Evolutionary conservation across 2,329 filamentous ascomycete genomes (phyloP).

Genomic region (Pseudocercospora fijiensis): DNA sequence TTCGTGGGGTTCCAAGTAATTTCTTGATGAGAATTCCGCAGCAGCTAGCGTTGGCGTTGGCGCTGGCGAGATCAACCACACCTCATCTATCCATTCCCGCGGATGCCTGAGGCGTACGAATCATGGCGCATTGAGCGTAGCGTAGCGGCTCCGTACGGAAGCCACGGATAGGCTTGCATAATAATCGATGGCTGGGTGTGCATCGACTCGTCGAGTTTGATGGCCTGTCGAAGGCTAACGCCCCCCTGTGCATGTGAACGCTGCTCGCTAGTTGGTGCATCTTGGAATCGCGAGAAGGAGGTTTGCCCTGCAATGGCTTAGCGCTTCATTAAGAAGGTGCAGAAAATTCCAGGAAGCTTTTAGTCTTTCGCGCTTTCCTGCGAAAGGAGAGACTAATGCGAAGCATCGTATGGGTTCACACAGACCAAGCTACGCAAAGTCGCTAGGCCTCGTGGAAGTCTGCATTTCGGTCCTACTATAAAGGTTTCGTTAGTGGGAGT

Average conservation of each 20-base stretch:
- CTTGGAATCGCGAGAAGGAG: constrained; percentile 11
- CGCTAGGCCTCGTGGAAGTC: constrained; percentile 27
- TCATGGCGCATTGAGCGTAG: constrained; percentile 7
- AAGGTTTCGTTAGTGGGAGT: no score
- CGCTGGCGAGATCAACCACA: constrained; percentile 2
- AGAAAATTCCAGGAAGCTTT: constrained; percentile 18
- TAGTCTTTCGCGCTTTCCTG: constrained; percentile 7
- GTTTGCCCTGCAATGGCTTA: constrained; percentile 7
- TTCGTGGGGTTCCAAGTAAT: not conserved
- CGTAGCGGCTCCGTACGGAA: no score
- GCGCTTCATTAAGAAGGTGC: constrained; percentile 11
- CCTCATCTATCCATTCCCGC: not conserved
- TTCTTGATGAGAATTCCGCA: not conserved
- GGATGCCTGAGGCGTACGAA: constrained; percentile 19
- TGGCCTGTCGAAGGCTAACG: constrained; percentile 7
- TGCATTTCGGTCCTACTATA: constrained; percentile 19
- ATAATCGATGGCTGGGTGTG: constrained; percentile 19
- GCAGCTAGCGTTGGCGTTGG: not conserved
- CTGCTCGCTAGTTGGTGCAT: constrained; percentile 2
- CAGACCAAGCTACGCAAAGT: constrained; percentile 13
- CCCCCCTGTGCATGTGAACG: constrained; percentile 3
- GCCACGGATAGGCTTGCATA: constrained; percentile 21
- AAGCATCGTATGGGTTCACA: constrained; percentile 25
- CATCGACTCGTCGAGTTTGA: constrained; percentile 12
- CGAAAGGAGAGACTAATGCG: constrained; percentile 21